phyloP scores from a whole-genome alignment of 2,329 filamentous ascomycete species.

The Clarireedia sp. region DNA sequence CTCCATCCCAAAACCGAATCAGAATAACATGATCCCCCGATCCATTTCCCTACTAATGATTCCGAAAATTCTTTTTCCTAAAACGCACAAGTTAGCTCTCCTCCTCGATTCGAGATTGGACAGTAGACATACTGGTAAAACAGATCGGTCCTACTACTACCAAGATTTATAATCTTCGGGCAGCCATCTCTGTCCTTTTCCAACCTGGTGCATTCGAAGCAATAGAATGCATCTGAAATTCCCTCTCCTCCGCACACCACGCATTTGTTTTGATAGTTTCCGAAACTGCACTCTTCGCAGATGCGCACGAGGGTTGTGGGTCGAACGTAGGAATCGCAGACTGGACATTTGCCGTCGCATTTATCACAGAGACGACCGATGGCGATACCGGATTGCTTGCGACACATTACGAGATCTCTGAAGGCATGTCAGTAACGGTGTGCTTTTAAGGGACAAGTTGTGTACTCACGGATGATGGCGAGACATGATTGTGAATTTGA shows the following conservation, averaged over 20 bases:
- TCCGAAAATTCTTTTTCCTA: slow-evolving; percentile 62
- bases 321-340: slow-evolving; percentile 98
- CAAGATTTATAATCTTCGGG: slow-evolving; percentile 98
- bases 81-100: slow-evolving; percentile 24
- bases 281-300: slow-evolving; percentile 98
- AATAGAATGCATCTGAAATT: slow-evolving; percentile 98
- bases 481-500: slow-evolving; percentile 21
- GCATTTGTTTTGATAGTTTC: slow-evolving; percentile 99
- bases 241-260: slow-evolving; percentile 97
- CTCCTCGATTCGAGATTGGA: slow-evolving; percentile 5
- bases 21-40: slow-evolving; percentile 8
- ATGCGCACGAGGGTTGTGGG: slow-evolving; percentile 96
- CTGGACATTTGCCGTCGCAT: slow-evolving; percentile 98
- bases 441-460: background rate
- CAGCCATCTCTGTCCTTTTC: slow-evolving; percentile 97
- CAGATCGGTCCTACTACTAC: slow-evolving; percentile 90
- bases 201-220: slow-evolving; percentile 93
- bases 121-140: slow-evolving; percentile 24
- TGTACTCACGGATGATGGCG: slow-evolving; percentile 58
- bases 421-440: slow-evolving; percentile 8
- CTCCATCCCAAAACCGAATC: slow-evolving; percentile 2
- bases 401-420: slow-evolving; percentile 98
- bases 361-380: slow-evolving; percentile 99
- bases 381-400: slow-evolving; percentile 94
- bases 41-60: slow-evolving; percentile 35